Conservation (phyloP, 179 eudicot genomes). For the Beta macrorhiza region DNA sequence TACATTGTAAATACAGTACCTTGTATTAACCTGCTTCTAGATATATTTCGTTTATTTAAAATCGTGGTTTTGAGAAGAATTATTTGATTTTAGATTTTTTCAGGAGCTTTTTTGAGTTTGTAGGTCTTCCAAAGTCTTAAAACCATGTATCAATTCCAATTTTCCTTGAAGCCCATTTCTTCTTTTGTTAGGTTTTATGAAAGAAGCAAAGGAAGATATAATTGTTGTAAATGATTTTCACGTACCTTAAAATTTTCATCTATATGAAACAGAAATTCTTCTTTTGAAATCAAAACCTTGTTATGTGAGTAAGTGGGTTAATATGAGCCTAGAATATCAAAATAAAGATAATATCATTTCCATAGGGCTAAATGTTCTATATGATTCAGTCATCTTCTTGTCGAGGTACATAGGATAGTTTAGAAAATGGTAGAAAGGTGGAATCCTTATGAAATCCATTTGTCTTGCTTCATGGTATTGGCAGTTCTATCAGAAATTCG, state of each 20-base stretch:
- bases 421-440: slow-evolving; percentile 78
- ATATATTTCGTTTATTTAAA: slow-evolving; percentile 31
- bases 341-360: slow-evolving; percentile 10
- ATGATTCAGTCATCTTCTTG: slow-evolving; percentile 20
- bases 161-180: neutral
- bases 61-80: slow-evolving; percentile 28
- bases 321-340: neutral
- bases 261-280: too few relatives aligned
- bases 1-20: slow-evolving; percentile 33
- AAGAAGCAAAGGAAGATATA: slow-evolving; percentile 11
- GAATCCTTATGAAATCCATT: slow-evolving; percentile 48
- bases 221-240: neutral
- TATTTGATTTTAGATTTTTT: slow-evolving; percentile 10
- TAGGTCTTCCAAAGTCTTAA: neutral
- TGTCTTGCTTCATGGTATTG: slow-evolving; percentile 51
- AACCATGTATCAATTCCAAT: neutral
- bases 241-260: too few relatives aligned
- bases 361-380: slow-evolving; percentile 23
- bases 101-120: too few relatives aligned
- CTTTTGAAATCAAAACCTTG: too few relatives aligned
- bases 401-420: slow-evolving; percentile 28
- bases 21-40: slow-evolving; percentile 21
- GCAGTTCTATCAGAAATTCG: slow-evolving; percentile 52
- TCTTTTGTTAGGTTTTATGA: neutral
- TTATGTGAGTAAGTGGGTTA: too few relatives aligned